Conservation (phyloP, 1,284 basidiomycete species). For the Dichomitus squalens region DNA sequence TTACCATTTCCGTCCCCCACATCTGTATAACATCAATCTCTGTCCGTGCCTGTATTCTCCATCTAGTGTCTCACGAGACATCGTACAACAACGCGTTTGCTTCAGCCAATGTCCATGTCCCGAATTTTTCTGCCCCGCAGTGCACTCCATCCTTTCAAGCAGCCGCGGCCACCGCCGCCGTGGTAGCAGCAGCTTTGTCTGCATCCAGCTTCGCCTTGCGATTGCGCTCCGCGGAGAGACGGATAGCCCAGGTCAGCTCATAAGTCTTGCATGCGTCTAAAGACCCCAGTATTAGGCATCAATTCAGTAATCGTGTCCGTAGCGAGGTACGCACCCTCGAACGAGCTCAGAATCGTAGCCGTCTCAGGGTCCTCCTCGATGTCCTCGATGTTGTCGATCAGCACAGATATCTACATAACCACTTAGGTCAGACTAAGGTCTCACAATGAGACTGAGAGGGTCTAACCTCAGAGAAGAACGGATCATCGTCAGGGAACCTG, state of each 20-base stretch:
- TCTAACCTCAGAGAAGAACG: constrained; percentile 81
- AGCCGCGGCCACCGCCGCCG: background rate
- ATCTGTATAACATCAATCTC: background rate
- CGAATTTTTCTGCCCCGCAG: too few relatives aligned
- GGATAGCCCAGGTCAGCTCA: constrained; percentile 87
- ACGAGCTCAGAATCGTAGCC: constrained; percentile 71
- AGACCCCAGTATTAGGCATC: constrained; percentile 7
- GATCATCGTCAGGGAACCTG: constrained; percentile 84
- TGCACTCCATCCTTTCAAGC: background rate
- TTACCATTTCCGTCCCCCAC: background rate
- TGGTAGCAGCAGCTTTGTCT: constrained; percentile 6
- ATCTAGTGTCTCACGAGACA: background rate
- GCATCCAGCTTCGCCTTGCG: constrained; percentile 28
- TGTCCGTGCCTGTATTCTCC: background rate
- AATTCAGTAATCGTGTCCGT: background rate
- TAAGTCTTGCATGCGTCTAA: constrained; percentile 87
- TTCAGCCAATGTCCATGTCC: constrained; percentile 5
- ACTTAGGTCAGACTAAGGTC: background rate
- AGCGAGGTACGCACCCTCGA: constrained; percentile 56
- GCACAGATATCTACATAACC: constrained; percentile 62
- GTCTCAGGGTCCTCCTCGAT: constrained; percentile 73
- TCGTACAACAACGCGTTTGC: constrained; percentile 9
- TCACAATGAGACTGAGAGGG: background rate
- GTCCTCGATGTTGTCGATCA: constrained; percentile 83
- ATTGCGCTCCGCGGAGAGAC: constrained; percentile 66